These are phyloP conservation scores for Zygosaccharomyces sapae DNA, from an alignment of 1,139 yeast species.

Conservation along the genomic window DNA sequence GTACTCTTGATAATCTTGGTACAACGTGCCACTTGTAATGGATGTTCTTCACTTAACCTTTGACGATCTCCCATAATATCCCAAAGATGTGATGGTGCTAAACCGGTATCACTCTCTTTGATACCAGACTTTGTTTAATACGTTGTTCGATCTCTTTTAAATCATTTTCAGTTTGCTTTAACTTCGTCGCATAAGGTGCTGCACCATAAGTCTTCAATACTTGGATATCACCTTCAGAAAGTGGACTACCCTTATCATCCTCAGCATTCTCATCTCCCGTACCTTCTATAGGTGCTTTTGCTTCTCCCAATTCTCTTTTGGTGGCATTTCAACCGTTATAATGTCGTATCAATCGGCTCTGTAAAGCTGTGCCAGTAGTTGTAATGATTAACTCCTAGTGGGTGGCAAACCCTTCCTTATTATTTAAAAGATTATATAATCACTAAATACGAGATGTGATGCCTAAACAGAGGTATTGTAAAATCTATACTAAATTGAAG, in stretches of 20 bases:
- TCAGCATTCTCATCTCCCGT: conserved; percentile 48
- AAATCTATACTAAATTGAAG: background rate
- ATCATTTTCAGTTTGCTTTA: conserved; percentile 81
- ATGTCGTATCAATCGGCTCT: conserved; percentile 10
- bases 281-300: conserved; percentile 71
- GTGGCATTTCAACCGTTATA: conserved; percentile 37
- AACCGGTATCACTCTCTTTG: conserved; percentile 92
- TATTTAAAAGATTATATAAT: background rate
- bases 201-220: conserved; percentile 95
- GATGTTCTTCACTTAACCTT: conserved; percentile 88
- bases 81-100: conserved; percentile 95
- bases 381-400: background rate
- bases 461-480: background rate
- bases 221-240: conserved; percentile 94
- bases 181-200: conserved; percentile 84
- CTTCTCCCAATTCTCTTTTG: conserved; percentile 86
- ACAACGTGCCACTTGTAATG: conserved; percentile 96
- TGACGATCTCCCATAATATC: conserved; percentile 96
- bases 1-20: conserved; percentile 84
- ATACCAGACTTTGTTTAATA: conserved; percentile 90
- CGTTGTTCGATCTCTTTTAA: conserved; percentile 75
- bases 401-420: background rate
- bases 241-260: conserved; percentile 76
- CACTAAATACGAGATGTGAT: background rate
- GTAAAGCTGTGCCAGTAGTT: background rate